These are phyloP conservation scores for Colletotrichum coccodes DNA, from an alignment of 2,329 filamentous ascomycete species.

Conservation along the genomic window DNA sequence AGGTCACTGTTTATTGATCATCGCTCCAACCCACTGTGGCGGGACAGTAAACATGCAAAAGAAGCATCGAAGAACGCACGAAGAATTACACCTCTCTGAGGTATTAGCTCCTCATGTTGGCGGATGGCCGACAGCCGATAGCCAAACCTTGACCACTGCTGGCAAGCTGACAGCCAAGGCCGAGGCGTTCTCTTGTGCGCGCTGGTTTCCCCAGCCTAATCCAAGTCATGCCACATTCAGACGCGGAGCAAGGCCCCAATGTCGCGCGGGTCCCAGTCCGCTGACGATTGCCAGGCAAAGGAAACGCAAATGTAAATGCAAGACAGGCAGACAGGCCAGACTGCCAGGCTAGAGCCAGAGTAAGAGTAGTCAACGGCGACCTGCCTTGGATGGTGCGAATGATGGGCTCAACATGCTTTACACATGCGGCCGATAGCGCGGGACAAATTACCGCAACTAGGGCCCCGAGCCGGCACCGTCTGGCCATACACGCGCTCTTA, in stretches of 20 bases:
- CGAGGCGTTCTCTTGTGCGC: not conserved
- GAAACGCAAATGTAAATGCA: not conserved
- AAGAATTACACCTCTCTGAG: conserved; percentile 11
- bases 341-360: conserved; percentile 2
- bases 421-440: conserved; percentile 28
- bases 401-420: conserved; percentile 18
- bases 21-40: not conserved
- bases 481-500: conserved; percentile 17
- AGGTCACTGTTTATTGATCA: not conserved
- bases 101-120: not conserved
- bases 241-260: conserved; percentile 12
- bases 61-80: conserved; percentile 28
- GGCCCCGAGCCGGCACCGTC: conserved; percentile 25
- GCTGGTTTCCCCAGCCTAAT: conserved; percentile 10
- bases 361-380: conserved; percentile 6
- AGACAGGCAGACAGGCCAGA: conserved; percentile 7
- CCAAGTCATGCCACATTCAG: conserved; percentile 23
- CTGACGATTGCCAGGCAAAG: not conserved
- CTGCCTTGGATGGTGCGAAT: not conserved
- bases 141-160: not conserved
- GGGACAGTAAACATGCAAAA: conserved; percentile 20
- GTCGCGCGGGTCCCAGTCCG: conserved; percentile 5
- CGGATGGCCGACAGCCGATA: not conserved
- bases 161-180: not conserved
- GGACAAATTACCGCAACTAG: conserved; percentile 33